Conservation (phyloP, 163 green algal species). For the Coccomyxa subellipsoidea region DNA sequence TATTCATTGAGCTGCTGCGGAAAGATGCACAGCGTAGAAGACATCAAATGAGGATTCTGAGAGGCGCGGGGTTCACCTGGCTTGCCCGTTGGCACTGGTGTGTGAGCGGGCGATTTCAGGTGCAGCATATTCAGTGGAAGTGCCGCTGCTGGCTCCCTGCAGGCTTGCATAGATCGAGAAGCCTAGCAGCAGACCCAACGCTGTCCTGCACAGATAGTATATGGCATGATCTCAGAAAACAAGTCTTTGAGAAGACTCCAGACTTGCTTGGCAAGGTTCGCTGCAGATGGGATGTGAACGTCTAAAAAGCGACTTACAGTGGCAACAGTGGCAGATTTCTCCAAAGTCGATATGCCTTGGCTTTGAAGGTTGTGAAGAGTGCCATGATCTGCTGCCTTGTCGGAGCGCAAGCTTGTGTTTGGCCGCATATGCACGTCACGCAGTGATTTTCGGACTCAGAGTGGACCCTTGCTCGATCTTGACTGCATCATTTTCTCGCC, state of each 20-base stretch:
- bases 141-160: background rate
- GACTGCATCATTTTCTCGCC: too few species aligned
- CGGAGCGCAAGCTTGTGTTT: background rate
- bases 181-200: background rate
- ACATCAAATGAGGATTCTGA: too few species aligned
- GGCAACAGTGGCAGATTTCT: background rate
- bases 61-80: too few species aligned
- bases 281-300: too few species aligned
- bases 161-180: constrained; percentile 3
- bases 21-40: too few species aligned
- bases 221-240: background rate
- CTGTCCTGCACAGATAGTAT: background rate
- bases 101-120: background rate
- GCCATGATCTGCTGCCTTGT: background rate
- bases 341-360: background rate
- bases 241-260: background rate
- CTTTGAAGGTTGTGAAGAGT: background rate
- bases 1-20: too few species aligned
- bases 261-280: too few species aligned
- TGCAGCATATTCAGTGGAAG: background rate
- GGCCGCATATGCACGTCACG: background rate
- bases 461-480: background rate
- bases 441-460: background rate
- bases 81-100: background rate
- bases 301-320: background rate